Conservation (phyloP, 257 asterid species). For the Hygrophila difformis region DNA sequence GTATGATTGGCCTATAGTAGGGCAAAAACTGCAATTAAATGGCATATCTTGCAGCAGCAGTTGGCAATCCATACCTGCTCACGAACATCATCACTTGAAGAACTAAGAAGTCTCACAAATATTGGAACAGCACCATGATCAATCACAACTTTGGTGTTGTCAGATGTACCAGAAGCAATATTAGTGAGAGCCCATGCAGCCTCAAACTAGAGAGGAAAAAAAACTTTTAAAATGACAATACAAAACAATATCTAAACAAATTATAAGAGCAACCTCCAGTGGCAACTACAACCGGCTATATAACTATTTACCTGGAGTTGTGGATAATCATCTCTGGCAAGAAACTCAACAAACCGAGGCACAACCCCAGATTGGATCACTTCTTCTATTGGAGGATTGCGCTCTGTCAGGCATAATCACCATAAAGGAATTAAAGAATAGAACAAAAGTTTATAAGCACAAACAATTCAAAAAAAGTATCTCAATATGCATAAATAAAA, state of each 20-base stretch:
- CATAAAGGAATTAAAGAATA: background rate
- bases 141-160: constrained; percentile 78
- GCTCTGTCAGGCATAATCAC: constrained; percentile 31
- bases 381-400: constrained; percentile 86
- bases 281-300: background rate
- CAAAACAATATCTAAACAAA: constrained; percentile 7
- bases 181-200: constrained; percentile 98
- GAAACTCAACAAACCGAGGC: constrained; percentile 83
- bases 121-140: constrained; percentile 91
- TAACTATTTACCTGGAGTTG: constrained; percentile 56
- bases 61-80: constrained; percentile 54
- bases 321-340: constrained; percentile 73
- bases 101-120: constrained; percentile 63
- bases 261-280: no score
- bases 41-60: background rate
- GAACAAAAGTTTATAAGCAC: no score
- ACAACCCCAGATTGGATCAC: constrained; percentile 87
- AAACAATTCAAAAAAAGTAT: no score
- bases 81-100: constrained; percentile 88
- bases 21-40: background rate
- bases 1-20: background rate
- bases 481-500: no score
- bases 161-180: constrained; percentile 92
- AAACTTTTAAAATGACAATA: constrained; percentile 1
- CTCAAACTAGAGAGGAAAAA: constrained; percentile 51